Conservation (phyloP, 352 stramenopile species). For the Phytophthora constricta region DNA sequence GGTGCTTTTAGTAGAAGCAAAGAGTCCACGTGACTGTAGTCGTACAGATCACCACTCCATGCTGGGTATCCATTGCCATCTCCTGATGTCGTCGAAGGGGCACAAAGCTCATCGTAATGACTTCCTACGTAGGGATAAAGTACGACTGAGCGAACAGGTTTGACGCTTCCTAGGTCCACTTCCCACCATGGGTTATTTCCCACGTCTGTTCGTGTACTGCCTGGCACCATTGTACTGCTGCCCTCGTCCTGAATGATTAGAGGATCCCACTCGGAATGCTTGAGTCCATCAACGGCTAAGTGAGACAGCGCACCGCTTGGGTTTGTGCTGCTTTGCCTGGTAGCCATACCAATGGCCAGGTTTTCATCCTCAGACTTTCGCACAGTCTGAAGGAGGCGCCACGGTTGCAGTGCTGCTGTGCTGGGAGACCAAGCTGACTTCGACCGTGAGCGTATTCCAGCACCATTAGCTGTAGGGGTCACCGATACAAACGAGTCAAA, state of each 20-base stretch:
- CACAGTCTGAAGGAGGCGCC: constrained; percentile 60
- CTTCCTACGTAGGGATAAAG: constrained; percentile 61
- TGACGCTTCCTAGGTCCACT: constrained; percentile 59
- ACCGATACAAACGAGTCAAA: constrained; percentile 58
- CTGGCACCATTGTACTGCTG: constrained; percentile 30
- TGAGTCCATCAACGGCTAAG: constrained; percentile 60
- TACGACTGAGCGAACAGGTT: constrained; percentile 54
- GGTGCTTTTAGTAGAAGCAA: constrained; percentile 54
- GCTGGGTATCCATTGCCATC: constrained; percentile 16
- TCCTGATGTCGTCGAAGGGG: not conserved
- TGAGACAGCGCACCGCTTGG: constrained; percentile 43
- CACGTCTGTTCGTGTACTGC: constrained; percentile 52
- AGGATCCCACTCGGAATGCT: constrained; percentile 46
- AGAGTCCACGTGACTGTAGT: constrained; percentile 41
- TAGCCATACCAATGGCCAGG: constrained; percentile 59
- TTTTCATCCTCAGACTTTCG: constrained; percentile 69
- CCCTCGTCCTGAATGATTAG: constrained; percentile 25
- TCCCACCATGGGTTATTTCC: constrained; percentile 72
- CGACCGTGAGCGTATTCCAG: constrained; percentile 50
- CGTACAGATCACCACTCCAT: constrained; percentile 55
- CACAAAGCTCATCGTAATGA: constrained; percentile 45
- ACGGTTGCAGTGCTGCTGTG: constrained; percentile 44
- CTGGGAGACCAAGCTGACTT: constrained; percentile 56
- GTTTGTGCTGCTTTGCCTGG: constrained; percentile 66
- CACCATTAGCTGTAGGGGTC: constrained; percentile 50